These are phyloP conservation scores for Arabis alpina DNA, from an alignment of 345 rosid genomes.

Conservation along the genomic window DNA sequence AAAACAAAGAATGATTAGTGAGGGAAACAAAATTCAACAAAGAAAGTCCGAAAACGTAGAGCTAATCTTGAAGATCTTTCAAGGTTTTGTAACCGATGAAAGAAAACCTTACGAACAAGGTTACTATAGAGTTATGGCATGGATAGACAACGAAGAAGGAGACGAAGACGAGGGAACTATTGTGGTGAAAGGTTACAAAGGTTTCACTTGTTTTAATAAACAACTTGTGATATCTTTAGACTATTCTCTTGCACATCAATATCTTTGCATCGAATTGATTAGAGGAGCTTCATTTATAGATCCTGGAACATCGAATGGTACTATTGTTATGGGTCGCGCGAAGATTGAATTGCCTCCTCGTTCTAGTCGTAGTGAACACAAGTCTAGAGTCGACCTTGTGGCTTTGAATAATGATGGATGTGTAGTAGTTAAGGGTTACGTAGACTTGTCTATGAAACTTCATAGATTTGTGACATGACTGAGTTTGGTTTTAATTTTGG, in stretches of 20 bases:
- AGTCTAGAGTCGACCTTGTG: neutral
- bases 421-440: constrained; percentile 2
- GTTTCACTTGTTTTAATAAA: neutral
- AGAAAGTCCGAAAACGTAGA: neutral
- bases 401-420: constrained; percentile 4
- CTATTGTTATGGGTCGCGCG: constrained; percentile 27
- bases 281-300: neutral
- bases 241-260: neutral
- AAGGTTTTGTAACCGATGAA: constrained; percentile 5
- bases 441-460: constrained; percentile 19
- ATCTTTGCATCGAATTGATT: constrained; percentile 24
- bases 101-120: neutral
- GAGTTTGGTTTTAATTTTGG: too few relatives aligned
- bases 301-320: constrained; percentile 19
- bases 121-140: constrained; percentile 8
- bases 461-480: neutral
- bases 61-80: constrained; percentile 4
- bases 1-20: neutral
- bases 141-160: neutral
- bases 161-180: neutral
- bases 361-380: neutral
- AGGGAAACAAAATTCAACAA: neutral
- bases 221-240: constrained; percentile 12
- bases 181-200: neutral
- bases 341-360: constrained; percentile 23